Evolutionary conservation across 805 yeast genomes (phyloP), one percentile per base, ranked within the genome.

Genomic region (Cyberlindnera meyerae): DNA sequence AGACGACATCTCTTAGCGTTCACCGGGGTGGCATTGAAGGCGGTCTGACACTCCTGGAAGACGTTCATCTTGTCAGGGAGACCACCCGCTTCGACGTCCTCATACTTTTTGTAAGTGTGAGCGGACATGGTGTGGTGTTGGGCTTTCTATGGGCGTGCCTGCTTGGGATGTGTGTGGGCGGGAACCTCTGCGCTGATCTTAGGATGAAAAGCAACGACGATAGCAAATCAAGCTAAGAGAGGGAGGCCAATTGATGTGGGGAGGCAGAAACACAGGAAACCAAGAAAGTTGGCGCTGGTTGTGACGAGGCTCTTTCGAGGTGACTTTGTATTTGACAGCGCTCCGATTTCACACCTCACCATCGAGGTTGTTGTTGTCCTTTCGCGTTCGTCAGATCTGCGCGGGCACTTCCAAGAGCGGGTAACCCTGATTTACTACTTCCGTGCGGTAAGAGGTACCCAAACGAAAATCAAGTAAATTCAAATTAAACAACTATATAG

Each of bases 61-160:
- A 93, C 89, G 9, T 96, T 82, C 97, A 93, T 93, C 65, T 89
- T 89, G 65, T 93, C 97, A 39, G 95, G 94, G 50, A 75, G 61
- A 24, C 71, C 66, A 39, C 81, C 79, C 33, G 82, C 68, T 48
- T 73, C 85, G 38, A 75, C 58, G 58, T 83, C 87, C 56, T 88
- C 96, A 63, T 73, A 77, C 66, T 85, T 84, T 68, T 87, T 88
- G 65, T 85, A 87, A 30, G 83, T 70, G 48, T 70, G 78, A 26
- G 95, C 78, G 31, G 96, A 87, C 96, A 87, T 87, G 6, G 27
- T 17, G 6, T n/a, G n/a, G n/a, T n/a, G 28, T 11, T 13, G 25
- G n/a, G n/a, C n/a, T n/a, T n/a, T n/a, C n/a, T n/a, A 20, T 20
- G 11, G 13, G 17, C 17, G 17, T 17, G 16, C 16, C 13, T 4